These are phyloP conservation scores for Calophaca sinica DNA, from an alignment of 306 rosid species.

Conservation along the genomic window DNA sequence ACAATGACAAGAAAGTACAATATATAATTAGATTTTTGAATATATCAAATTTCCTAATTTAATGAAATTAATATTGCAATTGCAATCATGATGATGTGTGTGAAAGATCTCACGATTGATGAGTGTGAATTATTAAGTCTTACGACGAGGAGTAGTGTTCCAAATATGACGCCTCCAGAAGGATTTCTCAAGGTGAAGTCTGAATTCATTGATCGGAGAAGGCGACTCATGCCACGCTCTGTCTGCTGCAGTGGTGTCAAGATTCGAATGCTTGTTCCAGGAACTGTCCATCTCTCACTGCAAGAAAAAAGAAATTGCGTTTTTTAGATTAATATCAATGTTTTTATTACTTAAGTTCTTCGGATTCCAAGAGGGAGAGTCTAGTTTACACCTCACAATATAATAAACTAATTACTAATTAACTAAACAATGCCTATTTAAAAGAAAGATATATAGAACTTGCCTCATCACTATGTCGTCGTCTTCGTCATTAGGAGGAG, in stretches of 20 bases:
- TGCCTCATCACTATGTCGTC: slow-evolving; percentile 25
- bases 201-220: not conserved
- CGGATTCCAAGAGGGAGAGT: no score
- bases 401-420: no score
- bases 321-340: no score
- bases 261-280: not conserved
- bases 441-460: not conserved
- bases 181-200: slow-evolving; percentile 34
- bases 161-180: slow-evolving; percentile 6
- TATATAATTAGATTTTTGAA: no score
- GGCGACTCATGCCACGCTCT: not conserved
- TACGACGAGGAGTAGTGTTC: slow-evolving; percentile 36
- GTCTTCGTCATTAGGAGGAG: not conserved
- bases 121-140: not conserved
- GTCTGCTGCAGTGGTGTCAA: slow-evolving; percentile 18
- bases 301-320: not conserved
- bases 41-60: no score
- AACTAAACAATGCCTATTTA: no score
- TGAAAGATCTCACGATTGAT: not conserved
- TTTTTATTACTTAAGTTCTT: no score
- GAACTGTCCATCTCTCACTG: slow-evolving; percentile 24
- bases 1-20: no score
- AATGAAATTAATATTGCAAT: no score
- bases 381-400: no score
- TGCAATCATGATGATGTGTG: no score